Base-by-base conservation (phyloP, 2,329 filamentous ascomycete genomes). In the Talaromyces sp. region DNA sequence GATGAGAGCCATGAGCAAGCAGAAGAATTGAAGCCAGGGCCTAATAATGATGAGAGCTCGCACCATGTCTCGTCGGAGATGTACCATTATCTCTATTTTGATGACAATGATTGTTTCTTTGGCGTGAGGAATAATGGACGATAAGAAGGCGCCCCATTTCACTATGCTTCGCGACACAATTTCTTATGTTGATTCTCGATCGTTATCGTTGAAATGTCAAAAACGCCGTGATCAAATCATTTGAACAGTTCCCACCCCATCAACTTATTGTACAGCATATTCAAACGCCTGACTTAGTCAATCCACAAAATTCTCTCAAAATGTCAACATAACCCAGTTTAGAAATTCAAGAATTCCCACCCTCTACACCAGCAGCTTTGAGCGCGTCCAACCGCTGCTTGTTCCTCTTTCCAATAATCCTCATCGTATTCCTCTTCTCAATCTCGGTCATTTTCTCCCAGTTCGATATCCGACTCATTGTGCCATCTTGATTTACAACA, bases 401-500 rank as follows among this genome's bases (percentile, higher is more conserved):
- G 68, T 92, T 91, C 68, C 89, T 77, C 78, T 83, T 87, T 9
- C 84, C 83, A 64, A 92, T 67, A 50, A 90, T 74, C 46, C 84
- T 78, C 68, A 91, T 63, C 37, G 88, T 89, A 66, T 84, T 88
- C 68, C 82, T 73, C 69, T 78, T 80, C 77, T 91, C 88, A 6
- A 84, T 78, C 25, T 84, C 83, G 2, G 82, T 81, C 88, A 91
- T 90, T 63, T 85, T 76, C 8, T 75, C 78, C 88, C 88, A 92
- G 70, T 92, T 91, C 36, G 80, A 74, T 65, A 92, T 88, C 35
- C 88, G 81, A 58, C 84, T 85, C 64, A 91, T 71, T 8, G 85
- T 85, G 19, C 89, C 89, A 70, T 92, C 86, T 61, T 78, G 76
- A 70, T 90, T 88, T 56, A 91, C 84, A 1, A 92, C 87, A 65